Conservation (phyloP, 495 filamentous ascomycete species). For the Neurospora sp. region DNA sequence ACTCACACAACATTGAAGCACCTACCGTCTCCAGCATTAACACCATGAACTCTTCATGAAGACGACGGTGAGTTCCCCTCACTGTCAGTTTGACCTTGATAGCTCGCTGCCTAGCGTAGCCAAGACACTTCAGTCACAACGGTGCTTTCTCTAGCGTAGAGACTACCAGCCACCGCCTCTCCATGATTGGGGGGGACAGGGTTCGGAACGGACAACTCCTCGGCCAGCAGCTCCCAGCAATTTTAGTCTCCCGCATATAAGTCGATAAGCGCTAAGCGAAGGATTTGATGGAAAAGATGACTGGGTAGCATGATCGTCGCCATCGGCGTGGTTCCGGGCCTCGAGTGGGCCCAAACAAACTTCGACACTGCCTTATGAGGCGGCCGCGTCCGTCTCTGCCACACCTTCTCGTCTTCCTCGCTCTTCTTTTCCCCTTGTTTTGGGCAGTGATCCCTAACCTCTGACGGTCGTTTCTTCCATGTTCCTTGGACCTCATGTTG, state of each 20-base stretch:
- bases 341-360: not conserved
- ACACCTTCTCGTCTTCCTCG: not conserved
- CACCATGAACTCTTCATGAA: no score
- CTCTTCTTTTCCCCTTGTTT: not conserved
- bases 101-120: no score
- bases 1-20: not conserved
- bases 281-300: not conserved
- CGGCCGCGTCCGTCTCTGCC: not conserved
- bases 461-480: not conserved
- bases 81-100: not conserved
- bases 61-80: no score
- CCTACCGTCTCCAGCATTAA: not conserved
- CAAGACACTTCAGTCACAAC: not conserved
- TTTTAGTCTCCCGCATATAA: no score
- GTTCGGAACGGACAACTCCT: not conserved
- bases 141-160: not conserved
- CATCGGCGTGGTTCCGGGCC: not conserved
- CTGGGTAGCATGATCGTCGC: not conserved
- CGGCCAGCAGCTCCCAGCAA: not conserved
- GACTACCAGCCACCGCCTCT: not conserved
- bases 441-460: no score
- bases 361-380: not conserved
- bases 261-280: not conserved
- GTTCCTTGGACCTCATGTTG: not conserved
- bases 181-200: not conserved